These are phyloP conservation scores for Alternaria consortialis DNA, from an alignment of 2,329 filamentous ascomycete species.

Conservation along the genomic window DNA sequence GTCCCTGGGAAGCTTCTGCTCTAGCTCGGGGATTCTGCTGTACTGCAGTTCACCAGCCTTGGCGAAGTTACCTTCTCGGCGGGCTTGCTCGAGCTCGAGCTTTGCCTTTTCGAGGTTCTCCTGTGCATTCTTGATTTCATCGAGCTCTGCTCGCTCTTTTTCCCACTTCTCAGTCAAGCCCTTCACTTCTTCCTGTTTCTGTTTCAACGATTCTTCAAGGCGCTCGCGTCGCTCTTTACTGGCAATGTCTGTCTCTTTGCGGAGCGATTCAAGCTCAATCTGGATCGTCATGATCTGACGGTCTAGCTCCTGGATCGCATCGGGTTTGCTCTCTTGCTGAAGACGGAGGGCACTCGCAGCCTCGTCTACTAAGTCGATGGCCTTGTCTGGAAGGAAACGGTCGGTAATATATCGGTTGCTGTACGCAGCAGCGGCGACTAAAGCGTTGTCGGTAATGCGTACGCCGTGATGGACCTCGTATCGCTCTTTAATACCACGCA, in stretches of 20 bases:
- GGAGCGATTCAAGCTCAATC: conserved; percentile 92
- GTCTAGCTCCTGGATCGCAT: conserved; percentile 90
- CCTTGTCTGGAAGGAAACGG: conserved; percentile 94
- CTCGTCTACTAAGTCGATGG: conserved; percentile 96
- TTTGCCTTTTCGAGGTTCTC: conserved; percentile 87
- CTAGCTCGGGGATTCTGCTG: conserved; percentile 81
- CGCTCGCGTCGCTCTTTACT: conserved; percentile 89
- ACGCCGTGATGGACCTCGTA: conserved; percentile 98
- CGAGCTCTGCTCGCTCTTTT: conserved; percentile 84
- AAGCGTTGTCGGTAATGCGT: conserved; percentile 87
- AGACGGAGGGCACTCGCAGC: conserved; percentile 88
- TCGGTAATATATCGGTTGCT: conserved; percentile 98
- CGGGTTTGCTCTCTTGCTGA: conserved; percentile 96
- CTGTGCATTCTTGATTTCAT: conserved; percentile 85
- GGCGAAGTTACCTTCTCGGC: conserved; percentile 86
- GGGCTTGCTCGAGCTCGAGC: conserved; percentile 85
- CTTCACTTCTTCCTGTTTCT: conserved; percentile 78
- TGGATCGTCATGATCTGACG: conserved; percentile 97
- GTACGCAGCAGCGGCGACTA: conserved; percentile 90
- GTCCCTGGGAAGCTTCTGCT: conserved; percentile 81
- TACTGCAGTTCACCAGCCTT: conserved; percentile 92
- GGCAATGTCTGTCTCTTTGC: conserved; percentile 91
- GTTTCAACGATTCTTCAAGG: conserved; percentile 78
- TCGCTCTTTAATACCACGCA: conserved; percentile 95
- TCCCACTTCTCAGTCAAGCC: conserved; percentile 86